Base-by-base conservation (phyloP, 2,329 filamentous ascomycete species). In the Colletotrichum tofieldiae region DNA sequence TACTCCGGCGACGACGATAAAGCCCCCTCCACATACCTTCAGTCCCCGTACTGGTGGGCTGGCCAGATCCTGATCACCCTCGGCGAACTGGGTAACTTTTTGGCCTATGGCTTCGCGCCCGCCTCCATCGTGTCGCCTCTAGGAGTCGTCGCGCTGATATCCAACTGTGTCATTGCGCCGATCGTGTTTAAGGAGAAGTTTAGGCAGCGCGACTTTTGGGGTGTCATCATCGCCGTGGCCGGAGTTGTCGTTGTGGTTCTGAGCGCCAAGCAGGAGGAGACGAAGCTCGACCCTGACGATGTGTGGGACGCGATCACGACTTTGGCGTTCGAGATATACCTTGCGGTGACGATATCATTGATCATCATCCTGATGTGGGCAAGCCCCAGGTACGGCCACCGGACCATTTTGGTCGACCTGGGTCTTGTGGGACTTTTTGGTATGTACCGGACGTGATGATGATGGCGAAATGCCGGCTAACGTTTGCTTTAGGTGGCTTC, bases 51-150 rank as follows among this genome's bases (percentile, higher is more conserved):
- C 79, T 99, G 96, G 96, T 99, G 96, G 96, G 84, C 92, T 41
- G 96, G 96, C 26, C 96, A 98, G 75, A 89, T 97, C 20, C 87
- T 99, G 72, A 99, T 99, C 90, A 94, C 92, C 0, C 85, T 98
- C 32, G 96, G 96, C 69, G 96, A 99, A 84, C 93, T 93, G 79
- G 96, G 96, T 63, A 99, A 99, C 81, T 99, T 99, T 79, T 85
- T 99, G 74, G 96, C 96, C 0, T 99, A 99, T 79, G 96, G 96
- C 32, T 99, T 99, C 81, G 96, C 96, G 39, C 96, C 96, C 4
- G 96, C 96, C 9, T 98, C 96, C 18, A 98, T 99, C 77, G 96
- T 99, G 52, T 98, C 95, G 43, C 96, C 96, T 0, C 87, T 99
- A 7, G 96, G 96, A 12, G 96, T 99, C n/a, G 96, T 99, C 16